Evolutionary conservation across 495 filamentous ascomycete genomes (phyloP), one percentile per base, ranked within the genome.

Genomic region (Bryoglossum gracile): DNA sequence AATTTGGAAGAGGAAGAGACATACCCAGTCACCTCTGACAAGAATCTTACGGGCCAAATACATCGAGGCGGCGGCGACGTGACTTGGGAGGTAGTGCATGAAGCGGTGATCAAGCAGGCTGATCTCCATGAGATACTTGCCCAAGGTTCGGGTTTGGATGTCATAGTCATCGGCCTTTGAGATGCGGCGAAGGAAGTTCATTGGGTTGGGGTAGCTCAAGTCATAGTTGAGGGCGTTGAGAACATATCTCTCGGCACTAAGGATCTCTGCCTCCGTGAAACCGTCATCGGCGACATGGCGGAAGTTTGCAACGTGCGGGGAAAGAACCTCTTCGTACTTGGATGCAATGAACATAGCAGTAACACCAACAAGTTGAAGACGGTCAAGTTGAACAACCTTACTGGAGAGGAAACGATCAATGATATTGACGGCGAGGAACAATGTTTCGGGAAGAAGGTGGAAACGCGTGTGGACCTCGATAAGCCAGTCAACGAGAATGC

Each of bases 281-380:
- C 89, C 92, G 65, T 98, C 89, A 63, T 97, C 94, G 58, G 92
- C 88, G 57, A 98, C 87, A 57, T 95, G 86, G 53, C 85, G 83
- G 76, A 97, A 97, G 78, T 95, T 95, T 65, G 82, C 81, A 30
- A 98, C 88, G 62, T 97, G 92, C 25, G 92, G 94, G 3, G 92
- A 95, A 18, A 97, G 78, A 45, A 97, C 89, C 60, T 98, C 92
- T 65, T 98, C 92, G 58, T 97, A 98, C 71, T 98, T 98, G 56
- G 91, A 90, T 17, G 94, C 92, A 62, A 98, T 94, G 74, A 97
- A 89, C 92, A 98, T 97, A 62, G 92, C 92, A 39, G 92, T 94
- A 53, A 97, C 87, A 62, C 92, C 92, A 51, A 98, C 92, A 10
- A 98, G 76, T 67, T 98, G 92, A 6, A 98, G 80, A 48, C 89